Conservation (phyloP, 345 rosid species). For the Carallia brachiata region DNA sequence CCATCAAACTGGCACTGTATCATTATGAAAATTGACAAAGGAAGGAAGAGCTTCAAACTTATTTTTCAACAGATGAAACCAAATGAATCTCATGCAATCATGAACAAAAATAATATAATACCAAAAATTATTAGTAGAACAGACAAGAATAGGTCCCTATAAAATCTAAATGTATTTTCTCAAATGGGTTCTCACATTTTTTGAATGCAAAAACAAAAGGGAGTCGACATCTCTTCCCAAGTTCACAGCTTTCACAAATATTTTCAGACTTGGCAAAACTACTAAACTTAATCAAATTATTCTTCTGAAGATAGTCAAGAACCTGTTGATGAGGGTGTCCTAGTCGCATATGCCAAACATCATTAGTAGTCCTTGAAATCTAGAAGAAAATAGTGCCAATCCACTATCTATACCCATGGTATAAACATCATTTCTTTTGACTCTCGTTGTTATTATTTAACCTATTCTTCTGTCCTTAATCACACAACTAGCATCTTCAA, state of each 20-base stretch:
- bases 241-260: constrained; percentile 2
- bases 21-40: not conserved
- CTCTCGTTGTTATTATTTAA: not conserved
- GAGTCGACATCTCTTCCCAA: not conserved
- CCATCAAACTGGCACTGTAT: not conserved
- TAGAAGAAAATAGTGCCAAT: too few species aligned
- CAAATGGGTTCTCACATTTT: not conserved
- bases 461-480: not conserved
- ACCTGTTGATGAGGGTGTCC: too few species aligned
- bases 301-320: too few species aligned
- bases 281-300: too few species aligned
- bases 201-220: not conserved
- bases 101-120: not conserved
- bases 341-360: too few species aligned
- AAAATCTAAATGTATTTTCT: not conserved
- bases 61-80: constrained; percentile 1
- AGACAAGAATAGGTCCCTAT: not conserved
- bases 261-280: too few species aligned
- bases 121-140: not conserved
- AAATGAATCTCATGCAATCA: not conserved
- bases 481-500: not conserved
- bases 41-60: not conserved
- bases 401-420: not conserved
- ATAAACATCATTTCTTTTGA: not conserved
- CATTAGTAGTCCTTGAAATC: too few species aligned